A percentile compares a stretch with the other conserved stretches of the same genome.
phyloP scores from a whole-genome alignment of 1,284 basidiomycete genomes.

The Rhizoctonia solani region DNA sequence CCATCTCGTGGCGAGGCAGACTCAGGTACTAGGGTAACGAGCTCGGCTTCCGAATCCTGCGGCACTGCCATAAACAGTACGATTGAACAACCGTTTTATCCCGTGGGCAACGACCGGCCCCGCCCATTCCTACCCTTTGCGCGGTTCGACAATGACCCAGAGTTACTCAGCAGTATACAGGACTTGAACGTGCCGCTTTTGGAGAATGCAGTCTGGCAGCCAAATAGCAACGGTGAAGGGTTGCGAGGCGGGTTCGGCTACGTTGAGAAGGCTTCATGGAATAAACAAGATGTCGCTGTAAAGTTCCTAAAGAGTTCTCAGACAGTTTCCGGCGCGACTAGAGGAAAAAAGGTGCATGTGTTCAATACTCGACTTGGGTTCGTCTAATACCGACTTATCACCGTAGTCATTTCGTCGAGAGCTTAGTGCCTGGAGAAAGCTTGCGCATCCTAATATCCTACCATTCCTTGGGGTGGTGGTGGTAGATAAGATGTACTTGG shows the following conservation, averaged over 20 bases:
- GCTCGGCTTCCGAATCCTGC: neutral
- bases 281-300: slow-evolving; percentile 29
- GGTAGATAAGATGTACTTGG: slow-evolving; percentile 29
- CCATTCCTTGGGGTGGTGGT: slow-evolving; percentile 27
- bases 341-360: slow-evolving; percentile 21
- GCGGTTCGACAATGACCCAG: slow-evolving; percentile 30
- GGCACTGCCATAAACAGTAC: neutral
- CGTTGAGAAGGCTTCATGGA: slow-evolving; percentile 29
- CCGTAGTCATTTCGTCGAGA: slow-evolving; percentile 29
- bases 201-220: slow-evolving; percentile 28
- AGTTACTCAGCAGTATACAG: slow-evolving; percentile 29
- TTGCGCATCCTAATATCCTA: slow-evolving; percentile 26
- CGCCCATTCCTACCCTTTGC: slow-evolving; percentile 31
- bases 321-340: slow-evolving; percentile 19
- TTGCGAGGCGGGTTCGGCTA: slow-evolving; percentile 31
- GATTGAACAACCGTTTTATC: slow-evolving; percentile 20
- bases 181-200: slow-evolving; percentile 24
- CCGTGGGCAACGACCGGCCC: slow-evolving; percentile 1
- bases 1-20: slow-evolving; percentile 28
- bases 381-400: neutral
- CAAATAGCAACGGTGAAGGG: slow-evolving; percentile 6
- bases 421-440: slow-evolving; percentile 11
- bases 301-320: slow-evolving; percentile 32
- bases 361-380: neutral
- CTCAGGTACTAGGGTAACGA: neutral